Evolutionary conservation across 345 rosid genomes (phyloP).

Genomic region (Ricinus communis): DNA sequence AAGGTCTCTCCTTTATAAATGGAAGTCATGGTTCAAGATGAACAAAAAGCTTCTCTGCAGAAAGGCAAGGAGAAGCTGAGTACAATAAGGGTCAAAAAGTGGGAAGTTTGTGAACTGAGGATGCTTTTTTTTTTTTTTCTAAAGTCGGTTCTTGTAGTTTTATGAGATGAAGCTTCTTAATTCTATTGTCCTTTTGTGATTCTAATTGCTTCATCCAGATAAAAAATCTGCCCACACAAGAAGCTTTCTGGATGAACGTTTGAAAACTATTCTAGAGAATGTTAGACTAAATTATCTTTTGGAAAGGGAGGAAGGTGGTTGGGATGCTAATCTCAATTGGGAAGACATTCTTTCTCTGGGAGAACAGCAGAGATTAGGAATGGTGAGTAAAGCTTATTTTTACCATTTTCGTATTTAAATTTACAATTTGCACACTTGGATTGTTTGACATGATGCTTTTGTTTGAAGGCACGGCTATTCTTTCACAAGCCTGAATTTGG

Average conservation of each 20-base stretch:
- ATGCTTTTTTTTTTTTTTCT: not conserved
- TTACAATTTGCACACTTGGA: not conserved
- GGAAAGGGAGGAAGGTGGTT: conserved; percentile 81
- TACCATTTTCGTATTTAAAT: not conserved
- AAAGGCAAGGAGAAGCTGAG: too few species aligned
- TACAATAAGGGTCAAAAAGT: too few species aligned
- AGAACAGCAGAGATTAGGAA: conserved; percentile 97
- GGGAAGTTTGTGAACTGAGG: not conserved
- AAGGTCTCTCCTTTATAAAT: too few species aligned
- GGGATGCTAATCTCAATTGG: conserved; percentile 86
- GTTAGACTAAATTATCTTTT: conserved; percentile 80
- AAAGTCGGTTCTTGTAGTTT: not conserved
- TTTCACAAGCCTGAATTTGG: conserved; percentile 91
- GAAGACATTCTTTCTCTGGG: conserved; percentile 95
- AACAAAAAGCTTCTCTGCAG: too few species aligned
- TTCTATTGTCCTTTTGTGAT: not conserved
- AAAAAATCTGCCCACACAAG: conserved; percentile 33
- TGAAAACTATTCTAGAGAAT: conserved; percentile 74
- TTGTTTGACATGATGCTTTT: conserved; percentile 23
- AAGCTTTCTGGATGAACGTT: conserved; percentile 48
- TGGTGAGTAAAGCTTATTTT: conserved; percentile 50
- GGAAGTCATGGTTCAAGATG: too few species aligned
- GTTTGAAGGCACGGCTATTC: conserved; percentile 79
- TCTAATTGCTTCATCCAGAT: conserved; percentile 37
- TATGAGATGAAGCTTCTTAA: not conserved